These are phyloP conservation scores for Berberis vulgaris DNA, from an alignment of 164 flowering plant species.

Conservation along the genomic window DNA sequence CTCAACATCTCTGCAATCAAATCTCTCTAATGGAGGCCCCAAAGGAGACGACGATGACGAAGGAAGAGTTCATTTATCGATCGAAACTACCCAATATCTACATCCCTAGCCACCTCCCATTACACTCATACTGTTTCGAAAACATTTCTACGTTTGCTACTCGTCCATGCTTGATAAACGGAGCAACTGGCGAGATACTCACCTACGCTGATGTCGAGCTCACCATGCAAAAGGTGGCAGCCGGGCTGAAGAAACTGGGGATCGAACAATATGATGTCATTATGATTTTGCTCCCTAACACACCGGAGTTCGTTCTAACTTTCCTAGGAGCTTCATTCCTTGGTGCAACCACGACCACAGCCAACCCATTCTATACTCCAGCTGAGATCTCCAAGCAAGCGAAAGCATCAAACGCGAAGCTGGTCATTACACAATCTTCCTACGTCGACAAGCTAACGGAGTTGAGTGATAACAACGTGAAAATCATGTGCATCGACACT, in stretches of 20 bases:
- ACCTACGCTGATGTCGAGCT: constrained; percentile 62
- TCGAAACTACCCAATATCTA: constrained; percentile 84
- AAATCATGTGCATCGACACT: constrained; percentile 41
- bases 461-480: constrained; percentile 27
- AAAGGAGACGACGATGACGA: background rate
- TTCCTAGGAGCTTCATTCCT: constrained; percentile 72
- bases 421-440: constrained; percentile 48
- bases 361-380: constrained; percentile 76
- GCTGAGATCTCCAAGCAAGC: constrained; percentile 70
- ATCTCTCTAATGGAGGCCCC: constrained; percentile 3
- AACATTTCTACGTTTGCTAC: constrained; percentile 35
- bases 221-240: constrained; percentile 44
- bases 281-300: constrained; percentile 77
- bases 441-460: constrained; percentile 44
- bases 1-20: background rate
- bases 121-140: constrained; percentile 76
- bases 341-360: constrained; percentile 71
- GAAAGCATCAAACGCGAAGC: constrained; percentile 34
- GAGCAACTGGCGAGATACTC: constrained; percentile 39
- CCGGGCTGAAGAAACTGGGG: constrained; percentile 57
- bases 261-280: constrained; percentile 53
- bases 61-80: constrained; percentile 50
- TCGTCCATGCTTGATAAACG: constrained; percentile 69
- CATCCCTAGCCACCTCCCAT: constrained; percentile 70
- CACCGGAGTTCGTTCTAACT: constrained; percentile 66